These are phyloP conservation scores for Ilyonectria sp. DNA, from an alignment of 2,329 filamentous ascomycete genomes.

Conservation along the genomic window DNA sequence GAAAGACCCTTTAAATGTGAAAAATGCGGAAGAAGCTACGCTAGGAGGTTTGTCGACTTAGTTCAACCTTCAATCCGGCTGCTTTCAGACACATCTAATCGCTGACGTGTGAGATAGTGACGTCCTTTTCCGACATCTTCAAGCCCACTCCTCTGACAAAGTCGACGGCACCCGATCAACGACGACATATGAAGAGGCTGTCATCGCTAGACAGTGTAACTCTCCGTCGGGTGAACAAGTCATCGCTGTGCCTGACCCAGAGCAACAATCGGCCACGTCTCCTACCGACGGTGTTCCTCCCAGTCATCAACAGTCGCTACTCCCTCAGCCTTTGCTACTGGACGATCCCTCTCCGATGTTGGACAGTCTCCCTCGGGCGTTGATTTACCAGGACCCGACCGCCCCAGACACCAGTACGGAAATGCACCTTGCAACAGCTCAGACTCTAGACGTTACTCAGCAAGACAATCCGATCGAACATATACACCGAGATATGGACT, in stretches of 20 bases:
- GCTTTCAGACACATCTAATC: neutral
- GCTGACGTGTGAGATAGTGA: slow-evolving; percentile 8
- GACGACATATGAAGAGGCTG: neutral
- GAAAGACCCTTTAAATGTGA: slow-evolving; percentile 29
- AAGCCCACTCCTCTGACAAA: slow-evolving; percentile 8
- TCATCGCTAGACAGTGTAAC: neutral
- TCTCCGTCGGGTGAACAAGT: neutral
- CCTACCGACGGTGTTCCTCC: neutral
- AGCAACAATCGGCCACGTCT: neutral
- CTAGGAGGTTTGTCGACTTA: slow-evolving; percentile 14
- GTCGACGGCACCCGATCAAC: neutral
- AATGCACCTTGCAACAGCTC: neutral
- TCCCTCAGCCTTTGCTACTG: neutral
- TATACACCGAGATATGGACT: neutral
- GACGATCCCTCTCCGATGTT: neutral
- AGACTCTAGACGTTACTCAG: neutral
- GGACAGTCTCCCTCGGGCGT: neutral
- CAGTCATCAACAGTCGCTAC: neutral
- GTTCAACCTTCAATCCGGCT: neutral
- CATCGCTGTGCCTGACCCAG: neutral
- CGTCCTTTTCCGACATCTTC: slow-evolving; percentile 28
- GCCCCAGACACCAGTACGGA: neutral
- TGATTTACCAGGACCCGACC: neutral
- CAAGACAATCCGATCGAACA: neutral
- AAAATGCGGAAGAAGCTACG: slow-evolving; percentile 21